phyloP scores from a whole-genome alignment of 169 alveolate genomes.

The Sarcocystis neurona region DNA sequence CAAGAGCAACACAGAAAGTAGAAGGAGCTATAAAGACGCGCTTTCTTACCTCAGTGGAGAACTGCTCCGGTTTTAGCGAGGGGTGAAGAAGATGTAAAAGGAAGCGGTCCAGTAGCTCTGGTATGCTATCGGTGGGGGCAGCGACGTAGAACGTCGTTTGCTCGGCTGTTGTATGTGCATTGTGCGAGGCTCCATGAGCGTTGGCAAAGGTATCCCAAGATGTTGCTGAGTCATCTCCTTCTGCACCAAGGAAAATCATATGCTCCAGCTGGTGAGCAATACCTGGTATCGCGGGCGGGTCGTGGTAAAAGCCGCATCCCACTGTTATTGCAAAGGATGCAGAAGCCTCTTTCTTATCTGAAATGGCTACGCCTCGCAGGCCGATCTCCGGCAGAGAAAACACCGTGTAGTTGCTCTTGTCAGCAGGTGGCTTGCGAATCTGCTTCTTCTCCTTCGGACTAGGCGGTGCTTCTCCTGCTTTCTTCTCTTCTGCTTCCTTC shows the following conservation, averaged over 20 bases:
- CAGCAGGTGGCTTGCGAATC: neutral
- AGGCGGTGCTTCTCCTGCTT: neutral
- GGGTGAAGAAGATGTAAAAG: constrained; percentile 49
- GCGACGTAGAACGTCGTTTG: constrained; percentile 55
- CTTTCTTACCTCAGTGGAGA: constrained; percentile 57
- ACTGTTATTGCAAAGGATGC: neutral
- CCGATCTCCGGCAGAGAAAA: neutral
- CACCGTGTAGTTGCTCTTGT: constrained; percentile 5
- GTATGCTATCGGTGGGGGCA: constrained; percentile 43
- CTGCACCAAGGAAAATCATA: constrained; percentile 86
- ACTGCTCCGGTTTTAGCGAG: constrained; percentile 33
- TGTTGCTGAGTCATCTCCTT: neutral
- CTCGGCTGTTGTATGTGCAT: constrained; percentile 58
- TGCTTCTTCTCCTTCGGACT: neutral
- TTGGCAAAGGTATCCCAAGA: constrained; percentile 50
- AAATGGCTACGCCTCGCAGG: neutral
- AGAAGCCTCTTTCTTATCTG: neutral
- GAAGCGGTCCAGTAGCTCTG: constrained; percentile 39
- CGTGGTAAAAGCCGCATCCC: constrained; percentile 68
- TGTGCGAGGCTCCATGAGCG: constrained; percentile 44
- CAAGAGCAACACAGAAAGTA: too few species aligned
- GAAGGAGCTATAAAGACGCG: too few species aligned
- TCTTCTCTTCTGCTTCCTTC: neutral
- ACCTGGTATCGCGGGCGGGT: constrained; percentile 85
- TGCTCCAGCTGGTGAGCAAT: constrained; percentile 94